Evolutionary conservation across 2,329 filamentous ascomycete genomes (phyloP).

Genomic region (Monosporascus sp.): DNA sequence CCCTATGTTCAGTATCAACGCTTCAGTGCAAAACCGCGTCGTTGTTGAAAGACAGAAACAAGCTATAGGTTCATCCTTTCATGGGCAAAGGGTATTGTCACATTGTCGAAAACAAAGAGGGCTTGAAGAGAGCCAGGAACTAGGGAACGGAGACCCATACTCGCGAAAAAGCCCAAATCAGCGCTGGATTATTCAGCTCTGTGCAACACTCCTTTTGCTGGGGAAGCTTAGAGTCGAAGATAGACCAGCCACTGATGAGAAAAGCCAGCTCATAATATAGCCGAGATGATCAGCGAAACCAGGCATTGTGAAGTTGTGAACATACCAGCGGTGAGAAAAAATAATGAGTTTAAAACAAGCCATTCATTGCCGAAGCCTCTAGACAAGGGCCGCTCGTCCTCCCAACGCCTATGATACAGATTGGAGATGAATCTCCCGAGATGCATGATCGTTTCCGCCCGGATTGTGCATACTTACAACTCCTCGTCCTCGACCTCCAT

Average conservation of each 20-base stretch:
- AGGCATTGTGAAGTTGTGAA: constrained; percentile 3
- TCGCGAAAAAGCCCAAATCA: background rate
- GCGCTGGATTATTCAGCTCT: background rate
- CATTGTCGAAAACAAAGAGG: too few species aligned
- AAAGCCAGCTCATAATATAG: too few species aligned
- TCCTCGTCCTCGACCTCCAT: constrained; percentile 67
- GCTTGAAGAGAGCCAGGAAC: too few species aligned
- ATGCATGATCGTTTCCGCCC: constrained; percentile 11
- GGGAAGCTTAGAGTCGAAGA: too few species aligned
- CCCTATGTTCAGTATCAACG: background rate
- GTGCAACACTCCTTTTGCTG: too few species aligned
- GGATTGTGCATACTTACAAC: constrained; percentile 23
- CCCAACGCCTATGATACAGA: constrained; percentile 29
- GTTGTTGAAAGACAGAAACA: background rate
- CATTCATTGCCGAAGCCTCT: constrained; percentile 21
- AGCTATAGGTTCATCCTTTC: background rate
- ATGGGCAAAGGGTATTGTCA: constrained; percentile 3
- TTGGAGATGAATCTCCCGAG: constrained; percentile 11
- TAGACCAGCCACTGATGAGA: too few species aligned
- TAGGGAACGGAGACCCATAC: too few species aligned
- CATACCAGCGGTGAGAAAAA: constrained; percentile 3
- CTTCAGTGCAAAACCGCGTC: background rate
- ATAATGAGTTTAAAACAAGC: constrained; percentile 14
- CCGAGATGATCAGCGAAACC: background rate
- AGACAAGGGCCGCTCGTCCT: constrained; percentile 20